phyloP scores from a whole-genome alignment of 345 rosid species.

The Heritiera littoralis region DNA sequence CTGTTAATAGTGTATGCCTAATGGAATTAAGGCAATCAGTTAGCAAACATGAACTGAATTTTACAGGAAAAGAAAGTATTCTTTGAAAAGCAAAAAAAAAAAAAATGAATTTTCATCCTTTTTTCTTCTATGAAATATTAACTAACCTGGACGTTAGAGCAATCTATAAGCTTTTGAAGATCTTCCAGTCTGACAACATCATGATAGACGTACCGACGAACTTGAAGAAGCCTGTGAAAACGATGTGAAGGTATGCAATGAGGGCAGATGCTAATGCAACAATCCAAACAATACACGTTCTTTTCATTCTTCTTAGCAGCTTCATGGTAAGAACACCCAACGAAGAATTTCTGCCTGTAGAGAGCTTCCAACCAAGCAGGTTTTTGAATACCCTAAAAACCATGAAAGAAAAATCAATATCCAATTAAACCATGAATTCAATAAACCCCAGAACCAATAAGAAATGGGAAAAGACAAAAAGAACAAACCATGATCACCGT shows the following conservation, averaged over 20 bases:
- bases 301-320: constrained; percentile 86
- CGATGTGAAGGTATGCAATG: constrained; percentile 88
- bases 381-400: constrained; percentile 62
- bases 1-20: constrained; percentile 92
- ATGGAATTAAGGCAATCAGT: not conserved
- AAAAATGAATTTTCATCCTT: not conserved
- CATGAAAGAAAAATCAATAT: not conserved
- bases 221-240: constrained; percentile 85
- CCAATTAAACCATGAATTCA: not conserved
- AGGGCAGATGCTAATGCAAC: constrained; percentile 91
- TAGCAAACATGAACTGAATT: not conserved
- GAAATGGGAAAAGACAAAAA: constrained; percentile 5
- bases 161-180: constrained; percentile 84
- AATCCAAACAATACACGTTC: constrained; percentile 90
- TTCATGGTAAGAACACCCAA: constrained; percentile 72
- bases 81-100: too few relatives aligned
- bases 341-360: constrained; percentile 79
- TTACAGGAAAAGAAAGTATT: not conserved
- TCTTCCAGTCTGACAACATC: constrained; percentile 96
- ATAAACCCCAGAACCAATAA: not conserved
- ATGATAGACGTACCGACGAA: constrained; percentile 93
- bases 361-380: constrained; percentile 97
- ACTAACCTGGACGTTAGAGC: constrained; percentile 86
- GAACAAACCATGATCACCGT: constrained; percentile 56
- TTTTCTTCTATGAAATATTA: not conserved